phyloP scores from a whole-genome alignment of 768 basidiomycete genomes.

The Suillus variegatus region DNA sequence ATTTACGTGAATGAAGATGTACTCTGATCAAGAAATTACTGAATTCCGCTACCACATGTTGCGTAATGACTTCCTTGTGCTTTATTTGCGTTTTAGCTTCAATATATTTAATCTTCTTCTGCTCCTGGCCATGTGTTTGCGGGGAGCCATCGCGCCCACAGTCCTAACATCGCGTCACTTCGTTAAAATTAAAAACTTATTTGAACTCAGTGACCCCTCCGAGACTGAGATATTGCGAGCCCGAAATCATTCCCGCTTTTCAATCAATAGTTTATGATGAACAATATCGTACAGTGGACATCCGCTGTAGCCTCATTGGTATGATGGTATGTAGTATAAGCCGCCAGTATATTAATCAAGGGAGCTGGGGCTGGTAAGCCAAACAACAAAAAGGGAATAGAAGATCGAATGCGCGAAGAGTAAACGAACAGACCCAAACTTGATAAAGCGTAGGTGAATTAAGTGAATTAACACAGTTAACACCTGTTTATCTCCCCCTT shows the following conservation, averaged over 20 bases:
- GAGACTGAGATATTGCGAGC: background rate
- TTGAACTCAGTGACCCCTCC: background rate
- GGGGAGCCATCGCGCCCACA: constrained; percentile 1
- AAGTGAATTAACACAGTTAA: background rate
- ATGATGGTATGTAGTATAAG: background rate
- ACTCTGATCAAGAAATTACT: background rate
- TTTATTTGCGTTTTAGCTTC: constrained; percentile 1
- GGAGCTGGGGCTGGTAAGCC: background rate
- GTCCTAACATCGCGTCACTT: background rate
- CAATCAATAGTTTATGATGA: background rate
- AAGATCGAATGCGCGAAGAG: background rate
- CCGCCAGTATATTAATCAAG: background rate
- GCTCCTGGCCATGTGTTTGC: background rate
- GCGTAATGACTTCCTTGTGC: background rate
- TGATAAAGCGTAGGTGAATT: background rate
- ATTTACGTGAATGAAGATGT: background rate
- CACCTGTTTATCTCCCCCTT: constrained; percentile 3
- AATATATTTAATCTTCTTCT: background rate
- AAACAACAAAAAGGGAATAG: constrained; percentile 1
- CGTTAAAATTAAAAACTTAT: background rate
- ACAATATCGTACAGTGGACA: background rate
- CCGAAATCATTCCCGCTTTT: background rate
- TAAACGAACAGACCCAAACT: constrained; percentile 3
- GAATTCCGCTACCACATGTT: background rate
- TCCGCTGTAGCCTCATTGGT: background rate